Percentiles rank a stretch among this genome's conserved stretches.
phyloP scores from a whole-genome alignment of 1,284 basidiomycete species.

The Trichosporon sp. region DNA sequence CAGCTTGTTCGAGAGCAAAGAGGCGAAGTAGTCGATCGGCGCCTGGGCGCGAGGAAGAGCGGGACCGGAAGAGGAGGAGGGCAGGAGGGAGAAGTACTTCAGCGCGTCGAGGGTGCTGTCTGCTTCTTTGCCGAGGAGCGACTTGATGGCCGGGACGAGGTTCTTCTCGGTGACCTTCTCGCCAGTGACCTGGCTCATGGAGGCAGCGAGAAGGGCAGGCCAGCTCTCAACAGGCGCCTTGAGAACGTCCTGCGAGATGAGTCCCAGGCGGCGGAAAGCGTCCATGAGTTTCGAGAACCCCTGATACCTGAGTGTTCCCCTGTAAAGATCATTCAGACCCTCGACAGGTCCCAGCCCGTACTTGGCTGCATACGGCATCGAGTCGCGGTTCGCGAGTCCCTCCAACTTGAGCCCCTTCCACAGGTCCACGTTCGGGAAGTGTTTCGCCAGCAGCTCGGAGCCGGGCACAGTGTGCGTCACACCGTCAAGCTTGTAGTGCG shows the following conservation, averaged over 20 bases:
- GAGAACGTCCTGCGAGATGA: conserved; percentile 63
- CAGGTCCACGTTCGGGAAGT: conserved; percentile 69
- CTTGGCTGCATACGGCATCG: conserved; percentile 71
- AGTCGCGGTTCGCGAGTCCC: conserved; percentile 86
- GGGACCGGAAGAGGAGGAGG: conserved; percentile 38
- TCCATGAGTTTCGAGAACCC: conserved; percentile 79
- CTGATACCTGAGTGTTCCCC: conserved; percentile 88
- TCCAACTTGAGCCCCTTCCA: conserved; percentile 73
- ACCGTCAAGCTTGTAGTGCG: conserved; percentile 68
- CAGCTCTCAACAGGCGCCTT: conserved; percentile 40
- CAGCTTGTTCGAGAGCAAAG: conserved; percentile 73
- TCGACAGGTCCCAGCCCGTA: conserved; percentile 67
- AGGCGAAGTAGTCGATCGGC: conserved; percentile 78
- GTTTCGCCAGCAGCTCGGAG: conserved; percentile 62
- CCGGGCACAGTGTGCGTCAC: conserved; percentile 63
- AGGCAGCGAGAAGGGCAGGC: conserved; percentile 35
- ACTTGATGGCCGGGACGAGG: conserved; percentile 13
- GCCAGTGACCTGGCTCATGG: conserved; percentile 24
- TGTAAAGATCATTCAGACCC: conserved; percentile 68
- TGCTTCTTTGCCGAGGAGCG: conserved; percentile 36
- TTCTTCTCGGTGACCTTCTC: conserved; percentile 17
- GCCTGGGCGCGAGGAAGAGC: conserved; percentile 46
- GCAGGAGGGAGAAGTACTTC: conserved; percentile 60
- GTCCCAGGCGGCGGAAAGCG: conserved; percentile 71
- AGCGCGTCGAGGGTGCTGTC: conserved; percentile 61